Percentiles rank a stretch among this genome's conserved stretches.
phyloP scores from a whole-genome alignment of 768 basidiomycete species.

The Daedaleopsis nitida region DNA sequence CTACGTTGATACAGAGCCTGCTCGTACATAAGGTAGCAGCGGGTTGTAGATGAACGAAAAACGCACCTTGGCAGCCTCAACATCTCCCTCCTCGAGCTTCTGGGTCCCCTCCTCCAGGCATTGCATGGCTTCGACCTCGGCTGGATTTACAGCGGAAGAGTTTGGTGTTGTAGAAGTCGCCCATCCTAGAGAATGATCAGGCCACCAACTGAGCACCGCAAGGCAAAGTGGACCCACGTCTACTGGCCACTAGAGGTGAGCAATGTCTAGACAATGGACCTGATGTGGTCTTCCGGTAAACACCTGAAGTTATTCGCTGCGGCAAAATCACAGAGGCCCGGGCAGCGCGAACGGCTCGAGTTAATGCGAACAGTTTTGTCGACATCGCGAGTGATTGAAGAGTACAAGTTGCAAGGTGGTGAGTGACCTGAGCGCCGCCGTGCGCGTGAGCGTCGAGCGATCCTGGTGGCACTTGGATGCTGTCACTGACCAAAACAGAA shows the following conservation, averaged over 20 bases:
- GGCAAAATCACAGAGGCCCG: neutral
- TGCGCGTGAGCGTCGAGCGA: too few species aligned
- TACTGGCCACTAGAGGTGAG: neutral
- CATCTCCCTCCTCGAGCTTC: constrained; percentile 85
- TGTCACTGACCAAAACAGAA: neutral
- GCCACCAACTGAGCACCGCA: neutral
- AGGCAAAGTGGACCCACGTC: neutral
- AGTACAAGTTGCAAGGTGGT: too few species aligned
- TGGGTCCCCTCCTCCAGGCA: constrained; percentile 83
- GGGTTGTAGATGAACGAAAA: neutral
- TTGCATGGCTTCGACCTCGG: constrained; percentile 74
- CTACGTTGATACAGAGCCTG: constrained; percentile 69
- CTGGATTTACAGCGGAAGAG: constrained; percentile 82
- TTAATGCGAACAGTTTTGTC: neutral
- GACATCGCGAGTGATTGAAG: too few species aligned
- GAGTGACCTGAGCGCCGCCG: too few species aligned
- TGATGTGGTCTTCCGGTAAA: neutral
- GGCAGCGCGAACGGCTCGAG: neutral
- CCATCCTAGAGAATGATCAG: constrained; percentile 52
- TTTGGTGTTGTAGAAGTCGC: constrained; percentile 80
- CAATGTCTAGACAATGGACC: neutral
- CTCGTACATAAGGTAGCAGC: constrained; percentile 4
- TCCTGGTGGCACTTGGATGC: too few species aligned
- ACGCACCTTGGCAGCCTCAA: constrained; percentile 67
- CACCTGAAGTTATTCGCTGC: neutral